These are phyloP conservation scores for Babesia bovis DNA, from an alignment of 169 alveolate species.

Conservation along the genomic window DNA sequence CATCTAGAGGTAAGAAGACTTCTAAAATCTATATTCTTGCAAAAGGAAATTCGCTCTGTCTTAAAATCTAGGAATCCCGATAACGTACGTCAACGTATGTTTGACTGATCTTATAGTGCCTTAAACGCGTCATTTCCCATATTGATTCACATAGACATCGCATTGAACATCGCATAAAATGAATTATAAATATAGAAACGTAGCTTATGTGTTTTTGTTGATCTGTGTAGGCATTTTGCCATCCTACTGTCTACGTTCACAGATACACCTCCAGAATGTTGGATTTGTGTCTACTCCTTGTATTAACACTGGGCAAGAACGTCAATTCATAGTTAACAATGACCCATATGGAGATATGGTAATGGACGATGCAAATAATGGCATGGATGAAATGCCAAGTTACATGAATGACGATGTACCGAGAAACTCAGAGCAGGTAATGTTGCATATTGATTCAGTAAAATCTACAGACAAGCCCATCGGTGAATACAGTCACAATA, in stretches of 20 bases:
- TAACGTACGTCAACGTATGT: slow-evolving; percentile 11
- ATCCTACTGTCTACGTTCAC: slow-evolving; percentile 11
- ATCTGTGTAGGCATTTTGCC: not conserved
- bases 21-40: not conserved
- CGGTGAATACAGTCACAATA: slow-evolving; percentile 52
- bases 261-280: not conserved
- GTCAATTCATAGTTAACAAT: not conserved
- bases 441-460: not conserved
- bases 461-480: slow-evolving; percentile 7
- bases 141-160: not conserved
- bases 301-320: not conserved
- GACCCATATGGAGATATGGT: not conserved
- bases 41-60: slow-evolving; percentile 14
- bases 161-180: slow-evolving; percentile 20
- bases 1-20: slow-evolving; percentile 14
- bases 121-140: not conserved
- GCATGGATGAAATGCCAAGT: not conserved
- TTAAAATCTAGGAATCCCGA: slow-evolving; percentile 32
- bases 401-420: slow-evolving; percentile 17
- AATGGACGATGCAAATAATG: not conserved
- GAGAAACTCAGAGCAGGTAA: slow-evolving; percentile 10
- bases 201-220: not conserved
- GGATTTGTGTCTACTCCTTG: slow-evolving; percentile 3
- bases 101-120: slow-evolving; percentile 4
- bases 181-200: not conserved